Percentiles rank a stretch among this genome's conserved stretches.
Evolutionary conservation across 169 alveolate species (phyloP).

Genomic region (Condylostoma magnum): DNA sequence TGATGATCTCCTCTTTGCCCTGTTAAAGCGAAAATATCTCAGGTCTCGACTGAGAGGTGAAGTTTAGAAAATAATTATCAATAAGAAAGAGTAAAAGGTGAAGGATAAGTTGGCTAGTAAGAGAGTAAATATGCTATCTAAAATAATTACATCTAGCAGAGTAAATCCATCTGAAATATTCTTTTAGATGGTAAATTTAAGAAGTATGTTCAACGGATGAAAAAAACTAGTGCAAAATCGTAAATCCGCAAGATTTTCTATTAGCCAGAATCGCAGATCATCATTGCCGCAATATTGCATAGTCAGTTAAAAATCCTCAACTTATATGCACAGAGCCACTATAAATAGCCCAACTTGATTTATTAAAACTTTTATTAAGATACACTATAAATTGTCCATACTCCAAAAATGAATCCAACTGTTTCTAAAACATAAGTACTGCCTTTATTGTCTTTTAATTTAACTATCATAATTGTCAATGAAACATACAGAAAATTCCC

Average conservation of each 20-base stretch:
- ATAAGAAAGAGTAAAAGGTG: constrained; percentile 19
- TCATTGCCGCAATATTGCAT: no score
- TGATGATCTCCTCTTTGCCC: constrained; percentile 27
- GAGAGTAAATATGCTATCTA: not conserved
- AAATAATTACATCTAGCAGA: no score
- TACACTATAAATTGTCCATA: no score
- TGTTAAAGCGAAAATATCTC: constrained; percentile 32
- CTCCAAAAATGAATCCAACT: no score
- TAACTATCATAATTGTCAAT: not conserved
- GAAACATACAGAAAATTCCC: constrained; percentile 21
- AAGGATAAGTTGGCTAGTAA: not conserved
- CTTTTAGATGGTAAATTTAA: not conserved
- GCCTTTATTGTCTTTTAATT: constrained; percentile 4
- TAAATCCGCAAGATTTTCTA: no score
- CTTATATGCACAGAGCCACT: no score
- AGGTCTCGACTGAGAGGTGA: not conserved
- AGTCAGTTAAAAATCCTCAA: no score
- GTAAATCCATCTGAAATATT: not conserved
- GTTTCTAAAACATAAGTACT: no score
- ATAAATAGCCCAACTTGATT: no score
- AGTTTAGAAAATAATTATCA: not conserved
- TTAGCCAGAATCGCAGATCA: no score
- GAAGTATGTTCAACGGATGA: constrained; percentile 3
- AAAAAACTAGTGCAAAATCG: constrained; percentile 7
- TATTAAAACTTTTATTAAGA: no score